These are phyloP conservation scores for Syzygium malaccense DNA, from an alignment of 441 rosid species.

Conservation along the genomic window DNA sequence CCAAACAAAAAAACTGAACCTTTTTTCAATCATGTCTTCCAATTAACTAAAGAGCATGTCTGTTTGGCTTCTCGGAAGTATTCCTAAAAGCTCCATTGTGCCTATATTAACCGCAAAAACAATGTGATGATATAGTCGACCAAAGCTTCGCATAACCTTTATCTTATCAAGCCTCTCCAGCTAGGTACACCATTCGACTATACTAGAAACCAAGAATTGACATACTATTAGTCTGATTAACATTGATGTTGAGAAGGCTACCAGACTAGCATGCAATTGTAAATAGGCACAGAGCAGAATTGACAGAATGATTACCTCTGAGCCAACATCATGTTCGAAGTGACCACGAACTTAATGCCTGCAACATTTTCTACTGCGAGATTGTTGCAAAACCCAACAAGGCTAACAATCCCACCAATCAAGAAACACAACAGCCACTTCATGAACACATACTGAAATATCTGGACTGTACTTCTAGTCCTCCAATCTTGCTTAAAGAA, in stretches of 20 bases:
- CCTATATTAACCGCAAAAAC: not conserved
- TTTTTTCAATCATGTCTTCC: not conserved
- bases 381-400: slow-evolving; percentile 67
- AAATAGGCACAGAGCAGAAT: not conserved
- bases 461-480: slow-evolving; percentile 38
- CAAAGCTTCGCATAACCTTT: not conserved
- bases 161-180: not conserved
- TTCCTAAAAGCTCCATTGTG: not conserved
- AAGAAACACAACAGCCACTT: slow-evolving; percentile 74
- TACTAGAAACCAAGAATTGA: not conserved
- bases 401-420: slow-evolving; percentile 54
- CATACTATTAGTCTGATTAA: not conserved
- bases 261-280: not conserved
- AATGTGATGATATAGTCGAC: not conserved
- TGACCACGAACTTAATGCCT: slow-evolving; percentile 69
- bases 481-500: slow-evolving; percentile 93
- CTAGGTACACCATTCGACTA: not conserved
- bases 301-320: slow-evolving; percentile 26
- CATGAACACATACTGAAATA: slow-evolving; percentile 61
- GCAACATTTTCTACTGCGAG: slow-evolving; percentile 84
- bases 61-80: not conserved
- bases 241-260: not conserved
- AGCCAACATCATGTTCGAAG: slow-evolving; percentile 72
- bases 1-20: not conserved
- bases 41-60: not conserved